Percentiles rank a stretch among this genome's conserved stretches.
These are phyloP conservation scores for Hydrangea macrophylla DNA, from an alignment of 148 eudicot genomes.

Conservation along the genomic window DNA sequence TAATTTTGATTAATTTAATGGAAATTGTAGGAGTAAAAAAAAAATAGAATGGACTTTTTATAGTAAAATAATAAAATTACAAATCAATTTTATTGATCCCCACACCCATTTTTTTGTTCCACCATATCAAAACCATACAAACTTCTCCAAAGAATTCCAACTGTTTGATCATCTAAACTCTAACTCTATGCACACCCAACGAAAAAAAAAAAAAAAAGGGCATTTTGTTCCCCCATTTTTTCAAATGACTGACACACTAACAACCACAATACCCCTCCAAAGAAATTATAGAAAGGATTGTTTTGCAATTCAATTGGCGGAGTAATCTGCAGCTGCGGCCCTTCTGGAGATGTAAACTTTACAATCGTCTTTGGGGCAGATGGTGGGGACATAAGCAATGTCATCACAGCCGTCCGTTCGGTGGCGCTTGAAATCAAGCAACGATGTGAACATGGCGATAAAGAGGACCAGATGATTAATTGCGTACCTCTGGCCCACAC, in stretches of 20 bases:
- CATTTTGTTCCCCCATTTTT: background rate
- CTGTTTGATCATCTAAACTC: background rate
- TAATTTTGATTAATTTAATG: too few relatives aligned
- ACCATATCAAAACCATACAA: background rate
- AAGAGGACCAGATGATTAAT: conserved; percentile 64
- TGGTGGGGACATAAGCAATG: conserved; percentile 63
- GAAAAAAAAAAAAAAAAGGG: background rate
- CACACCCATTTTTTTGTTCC: background rate
- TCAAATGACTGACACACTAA: background rate
- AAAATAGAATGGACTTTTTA: too few relatives aligned
- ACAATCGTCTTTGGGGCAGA: conserved; percentile 86
- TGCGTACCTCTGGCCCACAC: conserved; percentile 88
- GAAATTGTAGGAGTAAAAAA: too few relatives aligned
- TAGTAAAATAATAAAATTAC: too few relatives aligned
- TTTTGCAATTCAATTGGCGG: conserved; percentile 17
- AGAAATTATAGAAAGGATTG: background rate
- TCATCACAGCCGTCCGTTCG: conserved; percentile 79
- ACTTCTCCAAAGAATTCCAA: background rate
- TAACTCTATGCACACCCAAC: background rate
- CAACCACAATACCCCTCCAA: background rate
- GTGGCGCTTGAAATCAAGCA: conserved; percentile 65
- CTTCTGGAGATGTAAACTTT: conserved; percentile 44
- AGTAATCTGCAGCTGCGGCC: conserved; percentile 20
- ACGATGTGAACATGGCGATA: conserved; percentile 57
- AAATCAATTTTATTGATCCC: background rate